phyloP scores from a whole-genome alignment of 129 eudicot genomes.

The carrot (Daucus carota) region DNA sequence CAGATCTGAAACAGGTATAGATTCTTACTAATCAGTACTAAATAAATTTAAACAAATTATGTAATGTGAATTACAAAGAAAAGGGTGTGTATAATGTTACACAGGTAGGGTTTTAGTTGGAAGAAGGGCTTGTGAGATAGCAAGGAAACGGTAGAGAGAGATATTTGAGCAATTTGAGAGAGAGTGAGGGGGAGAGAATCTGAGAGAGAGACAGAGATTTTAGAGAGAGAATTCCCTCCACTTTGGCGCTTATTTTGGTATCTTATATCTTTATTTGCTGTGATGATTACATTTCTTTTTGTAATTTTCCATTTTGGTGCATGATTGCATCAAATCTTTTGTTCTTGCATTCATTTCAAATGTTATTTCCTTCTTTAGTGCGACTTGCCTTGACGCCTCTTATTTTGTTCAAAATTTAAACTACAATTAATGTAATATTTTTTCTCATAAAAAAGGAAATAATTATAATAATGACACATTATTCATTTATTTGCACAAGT shows the following conservation, averaged over 20 bases:
- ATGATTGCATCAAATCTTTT: neutral
- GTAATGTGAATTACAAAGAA: neutral
- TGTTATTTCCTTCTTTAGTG: neutral
- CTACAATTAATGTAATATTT: no score
- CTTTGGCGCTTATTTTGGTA: slow-evolving; percentile 18
- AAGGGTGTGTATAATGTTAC: neutral
- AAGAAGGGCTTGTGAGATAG: neutral
- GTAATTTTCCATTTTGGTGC: neutral
- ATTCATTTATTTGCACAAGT: no score
- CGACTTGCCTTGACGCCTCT: neutral
- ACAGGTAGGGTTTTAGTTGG: slow-evolving; percentile 11
- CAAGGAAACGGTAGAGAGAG: neutral
- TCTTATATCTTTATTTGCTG: neutral
- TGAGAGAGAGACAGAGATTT: neutral
- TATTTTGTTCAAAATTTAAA: neutral
- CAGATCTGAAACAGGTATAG: slow-evolving; percentile 1
- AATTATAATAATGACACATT: neutral
- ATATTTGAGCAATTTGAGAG: neutral
- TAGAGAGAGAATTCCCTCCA: slow-evolving; percentile 19
- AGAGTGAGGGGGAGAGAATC: neutral
- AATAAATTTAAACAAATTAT: neutral
- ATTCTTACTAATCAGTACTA: no score
- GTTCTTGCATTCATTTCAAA: neutral
- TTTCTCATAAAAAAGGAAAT: no score
- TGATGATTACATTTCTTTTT: neutral